A percentile compares a stretch with the other conserved stretches of the same genome.
Conservation (phyloP, 805 yeast genomes). For the Metschnikowia hibisci region DNA sequence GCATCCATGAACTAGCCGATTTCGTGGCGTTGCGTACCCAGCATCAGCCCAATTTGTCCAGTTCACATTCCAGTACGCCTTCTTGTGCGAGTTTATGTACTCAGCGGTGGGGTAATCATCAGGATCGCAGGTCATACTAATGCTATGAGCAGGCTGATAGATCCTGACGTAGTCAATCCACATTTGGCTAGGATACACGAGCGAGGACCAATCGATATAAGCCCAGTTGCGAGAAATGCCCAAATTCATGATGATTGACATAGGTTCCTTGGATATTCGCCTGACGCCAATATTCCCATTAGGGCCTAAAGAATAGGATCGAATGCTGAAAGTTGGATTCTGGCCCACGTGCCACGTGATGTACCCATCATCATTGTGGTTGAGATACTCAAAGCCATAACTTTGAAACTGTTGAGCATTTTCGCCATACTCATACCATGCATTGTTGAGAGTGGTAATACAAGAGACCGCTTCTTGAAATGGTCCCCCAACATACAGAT, state of each 20-base stretch:
- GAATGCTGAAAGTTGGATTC: slow-evolving; percentile 29
- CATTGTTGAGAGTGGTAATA: slow-evolving; percentile 67
- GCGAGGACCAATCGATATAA: slow-evolving; percentile 31
- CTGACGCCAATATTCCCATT: slow-evolving; percentile 38
- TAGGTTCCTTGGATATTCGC: slow-evolving; percentile 35
- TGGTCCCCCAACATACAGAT: slow-evolving; percentile 89
- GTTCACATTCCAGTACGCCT: slow-evolving; percentile 34
- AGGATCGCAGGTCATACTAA: slow-evolving; percentile 37
- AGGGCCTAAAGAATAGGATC: slow-evolving; percentile 36
- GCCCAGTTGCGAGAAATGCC: slow-evolving; percentile 42
- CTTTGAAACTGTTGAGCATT: slow-evolving; percentile 56
- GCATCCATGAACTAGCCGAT: slow-evolving; percentile 21
- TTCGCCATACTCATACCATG: slow-evolving; percentile 76
- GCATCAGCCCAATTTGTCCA: slow-evolving; percentile 37
- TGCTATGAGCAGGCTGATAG: slow-evolving; percentile 33
- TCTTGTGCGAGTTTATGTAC: slow-evolving; percentile 30
- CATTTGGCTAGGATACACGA: slow-evolving; percentile 35
- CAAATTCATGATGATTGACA: slow-evolving; percentile 36
- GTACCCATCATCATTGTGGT: slow-evolving; percentile 67
- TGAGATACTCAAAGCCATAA: slow-evolving; percentile 73
- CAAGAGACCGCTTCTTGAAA: slow-evolving; percentile 90
- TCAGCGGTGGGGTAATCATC: slow-evolving; percentile 32
- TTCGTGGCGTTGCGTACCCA: slow-evolving; percentile 57
- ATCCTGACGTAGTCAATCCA: slow-evolving; percentile 39
- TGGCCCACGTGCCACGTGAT: slow-evolving; percentile 85